A percentile compares a stretch with the other conserved stretches of the same genome.
Conservation (phyloP, 371 early-diverging fungal genomes). For the Mortierella polycephala region DNA sequence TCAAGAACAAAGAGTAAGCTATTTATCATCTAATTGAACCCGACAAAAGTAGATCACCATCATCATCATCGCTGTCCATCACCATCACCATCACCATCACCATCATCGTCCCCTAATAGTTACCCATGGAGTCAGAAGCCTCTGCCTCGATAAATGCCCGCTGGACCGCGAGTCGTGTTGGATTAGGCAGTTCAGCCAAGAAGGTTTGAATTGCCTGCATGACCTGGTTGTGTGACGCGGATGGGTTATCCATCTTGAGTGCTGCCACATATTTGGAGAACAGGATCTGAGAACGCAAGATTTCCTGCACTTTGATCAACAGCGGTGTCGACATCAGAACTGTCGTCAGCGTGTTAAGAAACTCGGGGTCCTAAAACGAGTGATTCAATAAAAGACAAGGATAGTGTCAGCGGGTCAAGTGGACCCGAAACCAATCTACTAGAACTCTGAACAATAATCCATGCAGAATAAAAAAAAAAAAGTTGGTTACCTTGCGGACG, state of each 20-base stretch:
- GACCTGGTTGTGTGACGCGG: slow-evolving; percentile 55
- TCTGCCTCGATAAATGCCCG: slow-evolving; percentile 55
- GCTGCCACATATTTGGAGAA: slow-evolving; percentile 46
- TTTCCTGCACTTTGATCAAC: slow-evolving; percentile 39
- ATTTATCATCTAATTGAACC: background rate
- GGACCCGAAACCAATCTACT: no score
- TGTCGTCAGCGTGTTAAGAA: slow-evolving; percentile 38
- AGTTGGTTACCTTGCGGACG: slow-evolving; percentile 18
- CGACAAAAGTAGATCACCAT: no score
- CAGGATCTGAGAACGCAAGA: slow-evolving; percentile 19
- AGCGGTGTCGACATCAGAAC: slow-evolving; percentile 42
- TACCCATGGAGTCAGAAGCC: slow-evolving; percentile 55
- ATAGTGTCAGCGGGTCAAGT: background rate
- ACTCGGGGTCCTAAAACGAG: slow-evolving; percentile 26
- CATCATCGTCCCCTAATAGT: background rate
- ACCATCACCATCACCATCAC: background rate
- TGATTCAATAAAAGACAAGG: background rate
- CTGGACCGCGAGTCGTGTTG: slow-evolving; percentile 42
- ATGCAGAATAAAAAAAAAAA: no score
- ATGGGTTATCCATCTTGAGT: slow-evolving; percentile 53
- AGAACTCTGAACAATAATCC: no score
- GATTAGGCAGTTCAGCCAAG: slow-evolving; percentile 32
- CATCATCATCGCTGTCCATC: no score
- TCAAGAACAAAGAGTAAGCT: background rate
- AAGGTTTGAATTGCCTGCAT: slow-evolving; percentile 55